Evolutionary conservation across 164 flowering plant species (phyloP).

Genomic region (Vitis riparia): DNA sequence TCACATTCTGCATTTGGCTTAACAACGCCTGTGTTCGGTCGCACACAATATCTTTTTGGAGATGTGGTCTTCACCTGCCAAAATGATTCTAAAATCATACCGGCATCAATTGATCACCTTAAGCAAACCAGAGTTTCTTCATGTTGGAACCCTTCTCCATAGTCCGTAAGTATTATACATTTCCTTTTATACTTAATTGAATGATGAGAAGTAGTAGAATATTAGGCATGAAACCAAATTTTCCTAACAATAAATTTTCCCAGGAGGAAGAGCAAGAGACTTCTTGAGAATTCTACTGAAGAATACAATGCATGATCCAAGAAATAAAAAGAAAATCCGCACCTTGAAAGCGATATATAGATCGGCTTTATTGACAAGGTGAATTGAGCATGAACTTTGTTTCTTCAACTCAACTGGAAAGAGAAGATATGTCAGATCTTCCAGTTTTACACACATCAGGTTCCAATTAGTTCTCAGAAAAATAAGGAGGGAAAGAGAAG

Average conservation of each 20-base stretch:
- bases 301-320: not conserved
- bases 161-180: too few relatives aligned
- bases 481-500: not conserved
- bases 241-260: too few relatives aligned
- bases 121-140: not conserved
- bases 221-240: too few relatives aligned
- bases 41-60: constrained; percentile 58
- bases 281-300: not conserved
- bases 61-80: constrained; percentile 57
- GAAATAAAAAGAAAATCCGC: not conserved
- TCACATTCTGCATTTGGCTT: constrained; percentile 44
- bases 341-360: constrained; percentile 55
- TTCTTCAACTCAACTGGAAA: constrained; percentile 49
- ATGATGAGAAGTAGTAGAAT: too few relatives aligned
- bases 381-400: constrained; percentile 42
- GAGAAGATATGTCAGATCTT: constrained; percentile 6
- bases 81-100: constrained; percentile 3
- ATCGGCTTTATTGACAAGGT: constrained; percentile 36
- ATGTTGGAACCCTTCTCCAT: not conserved
- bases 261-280: not conserved
- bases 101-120: constrained; percentile 6
- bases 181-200: too few relatives aligned
- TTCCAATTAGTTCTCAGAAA: not conserved
- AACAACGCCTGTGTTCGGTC: constrained; percentile 48
- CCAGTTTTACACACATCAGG: not conserved